Percentiles rank a stretch among this genome's conserved stretches.
These are phyloP conservation scores for Tuber umbilicatum DNA, from an alignment of 495 filamentous ascomycete genomes.

Conservation along the genomic window DNA sequence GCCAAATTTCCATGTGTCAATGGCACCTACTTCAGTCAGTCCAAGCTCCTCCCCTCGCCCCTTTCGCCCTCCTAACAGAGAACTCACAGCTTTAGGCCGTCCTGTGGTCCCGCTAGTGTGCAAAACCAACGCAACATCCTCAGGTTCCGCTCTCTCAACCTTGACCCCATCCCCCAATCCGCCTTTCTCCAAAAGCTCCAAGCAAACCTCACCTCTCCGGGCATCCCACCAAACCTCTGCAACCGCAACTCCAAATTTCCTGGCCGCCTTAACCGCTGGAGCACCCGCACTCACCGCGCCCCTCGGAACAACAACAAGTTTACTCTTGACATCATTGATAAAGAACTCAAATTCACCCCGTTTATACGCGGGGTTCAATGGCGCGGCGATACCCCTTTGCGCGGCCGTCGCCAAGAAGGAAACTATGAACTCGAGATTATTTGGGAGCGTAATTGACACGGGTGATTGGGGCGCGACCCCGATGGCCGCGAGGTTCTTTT, in stretches of 20 bases:
- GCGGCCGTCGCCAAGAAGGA: constrained; percentile 69
- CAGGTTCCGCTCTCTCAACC: constrained; percentile 51
- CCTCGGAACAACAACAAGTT: constrained; percentile 62
- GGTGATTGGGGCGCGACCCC: constrained; percentile 59
- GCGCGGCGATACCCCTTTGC: constrained; percentile 73
- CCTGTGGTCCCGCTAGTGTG: constrained; percentile 78
- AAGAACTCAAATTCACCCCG: constrained; percentile 86
- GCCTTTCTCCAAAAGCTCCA: constrained; percentile 67
- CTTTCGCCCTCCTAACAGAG: constrained; percentile 42
- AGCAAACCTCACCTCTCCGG: constrained; percentile 53
- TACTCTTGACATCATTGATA: constrained; percentile 73
- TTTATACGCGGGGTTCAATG: constrained; percentile 76
- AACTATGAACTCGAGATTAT: constrained; percentile 75
- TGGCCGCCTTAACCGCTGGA: constrained; percentile 64
- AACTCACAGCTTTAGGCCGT: constrained; percentile 59
- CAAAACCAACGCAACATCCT: constrained; percentile 64
- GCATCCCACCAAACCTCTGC: constrained; percentile 74
- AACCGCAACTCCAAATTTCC: constrained; percentile 67
- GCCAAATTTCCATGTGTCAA: constrained; percentile 73
- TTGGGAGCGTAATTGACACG: constrained; percentile 69
- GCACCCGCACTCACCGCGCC: constrained; percentile 58
- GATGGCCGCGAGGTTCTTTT: constrained; percentile 62
- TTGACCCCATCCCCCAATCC: constrained; percentile 53
- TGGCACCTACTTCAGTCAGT: constrained; percentile 49
- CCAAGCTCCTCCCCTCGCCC: constrained; percentile 19